Percentiles rank a stretch among this genome's conserved stretches.
phyloP scores from a whole-genome alignment of 371 early-diverging fungal genomes.

The Apophysomyces sp. region DNA sequence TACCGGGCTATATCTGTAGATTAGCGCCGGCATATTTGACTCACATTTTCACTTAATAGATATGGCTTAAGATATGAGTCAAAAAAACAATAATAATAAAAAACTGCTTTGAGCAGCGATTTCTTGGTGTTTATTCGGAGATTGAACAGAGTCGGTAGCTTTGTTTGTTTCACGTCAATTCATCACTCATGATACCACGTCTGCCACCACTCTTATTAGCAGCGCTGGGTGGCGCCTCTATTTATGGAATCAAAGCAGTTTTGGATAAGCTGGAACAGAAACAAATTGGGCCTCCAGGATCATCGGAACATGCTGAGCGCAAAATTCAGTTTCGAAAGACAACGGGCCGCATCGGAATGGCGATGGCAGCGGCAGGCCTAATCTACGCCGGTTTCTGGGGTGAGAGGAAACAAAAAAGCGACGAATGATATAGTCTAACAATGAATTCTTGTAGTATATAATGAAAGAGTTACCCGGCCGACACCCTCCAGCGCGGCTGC shows the following conservation, averaged over 20 bases:
- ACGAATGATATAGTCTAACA: too few relatives aligned
- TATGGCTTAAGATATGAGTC: too few relatives aligned
- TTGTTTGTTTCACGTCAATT: background rate
- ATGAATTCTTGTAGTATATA: constrained; percentile 23
- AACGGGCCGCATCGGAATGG: constrained; percentile 21
- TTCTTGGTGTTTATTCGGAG: too few relatives aligned
- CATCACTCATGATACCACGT: constrained; percentile 35
- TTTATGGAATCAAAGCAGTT: constrained; percentile 37
- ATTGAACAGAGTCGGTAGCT: too few relatives aligned
- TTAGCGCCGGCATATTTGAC: too few relatives aligned
- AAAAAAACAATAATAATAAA: too few relatives aligned
- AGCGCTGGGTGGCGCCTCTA: constrained; percentile 33
- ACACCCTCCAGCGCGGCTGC: constrained; percentile 23
- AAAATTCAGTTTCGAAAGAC: constrained; percentile 19
- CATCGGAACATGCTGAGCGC: constrained; percentile 26
- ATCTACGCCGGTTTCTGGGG: constrained; percentile 30
- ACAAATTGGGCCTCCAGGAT: constrained; percentile 42
- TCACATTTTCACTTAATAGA: too few relatives aligned
- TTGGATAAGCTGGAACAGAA: constrained; percentile 36
- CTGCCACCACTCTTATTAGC: constrained; percentile 43
- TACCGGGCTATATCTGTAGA: too few relatives aligned
- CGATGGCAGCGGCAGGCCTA: constrained; percentile 20
- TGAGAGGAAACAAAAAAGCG: constrained; percentile 6
- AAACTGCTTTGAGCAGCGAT: too few relatives aligned
- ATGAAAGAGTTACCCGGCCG: constrained; percentile 25